Percentiles rank a stretch among this genome's conserved stretches.
Evolutionary conservation across 2,329 filamentous ascomycete genomes (phyloP).

Genomic region (Teratosphaeria nubilosa): DNA sequence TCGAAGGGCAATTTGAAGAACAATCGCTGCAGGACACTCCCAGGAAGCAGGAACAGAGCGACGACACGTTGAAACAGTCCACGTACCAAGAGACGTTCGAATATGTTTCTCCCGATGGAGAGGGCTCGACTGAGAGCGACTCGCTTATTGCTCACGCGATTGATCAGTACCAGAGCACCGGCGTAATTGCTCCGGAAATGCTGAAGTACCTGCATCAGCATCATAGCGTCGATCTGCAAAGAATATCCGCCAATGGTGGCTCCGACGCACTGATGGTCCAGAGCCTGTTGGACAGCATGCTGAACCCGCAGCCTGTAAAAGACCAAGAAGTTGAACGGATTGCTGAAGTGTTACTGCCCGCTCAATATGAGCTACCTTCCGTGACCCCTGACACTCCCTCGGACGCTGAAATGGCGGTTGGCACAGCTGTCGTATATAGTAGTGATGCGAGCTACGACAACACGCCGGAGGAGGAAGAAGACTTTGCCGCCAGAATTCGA

Average conservation of each 20-base stretch:
- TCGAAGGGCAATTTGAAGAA: conserved; percentile 6
- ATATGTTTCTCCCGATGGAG: conserved; percentile 1
- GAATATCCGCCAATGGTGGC: conserved; percentile 23
- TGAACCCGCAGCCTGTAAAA: conserved; percentile 5
- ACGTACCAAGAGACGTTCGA: conserved; percentile 2
- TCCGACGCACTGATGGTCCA: conserved; percentile 26
- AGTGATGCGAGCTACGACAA: conserved; percentile 12
- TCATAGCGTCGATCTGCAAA: conserved; percentile 22
- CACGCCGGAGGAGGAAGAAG: conserved; percentile 13
- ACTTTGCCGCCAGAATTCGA: conserved; percentile 21
- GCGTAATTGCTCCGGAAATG: conserved; percentile 23
- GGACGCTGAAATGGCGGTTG: conserved; percentile 16
- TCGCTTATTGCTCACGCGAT: conserved; percentile 14
- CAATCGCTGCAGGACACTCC: conserved; percentile 19
- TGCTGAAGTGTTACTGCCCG: conserved; percentile 11
- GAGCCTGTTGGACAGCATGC: conserved; percentile 25
- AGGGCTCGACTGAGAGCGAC: conserved; percentile 8
- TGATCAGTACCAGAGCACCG: conserved; percentile 22
- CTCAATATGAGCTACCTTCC: conserved; percentile 18
- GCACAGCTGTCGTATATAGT: conserved; percentile 22
- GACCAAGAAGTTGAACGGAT: conserved; percentile 1
- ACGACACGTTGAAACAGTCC: conserved; percentile 16
- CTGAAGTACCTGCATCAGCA: conserved; percentile 21
- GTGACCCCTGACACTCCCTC: conserved; percentile 25
- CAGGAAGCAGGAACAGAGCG: conserved; percentile 10